Conservation (phyloP, 306 rosid species). For the Prunus dulcis region DNA sequence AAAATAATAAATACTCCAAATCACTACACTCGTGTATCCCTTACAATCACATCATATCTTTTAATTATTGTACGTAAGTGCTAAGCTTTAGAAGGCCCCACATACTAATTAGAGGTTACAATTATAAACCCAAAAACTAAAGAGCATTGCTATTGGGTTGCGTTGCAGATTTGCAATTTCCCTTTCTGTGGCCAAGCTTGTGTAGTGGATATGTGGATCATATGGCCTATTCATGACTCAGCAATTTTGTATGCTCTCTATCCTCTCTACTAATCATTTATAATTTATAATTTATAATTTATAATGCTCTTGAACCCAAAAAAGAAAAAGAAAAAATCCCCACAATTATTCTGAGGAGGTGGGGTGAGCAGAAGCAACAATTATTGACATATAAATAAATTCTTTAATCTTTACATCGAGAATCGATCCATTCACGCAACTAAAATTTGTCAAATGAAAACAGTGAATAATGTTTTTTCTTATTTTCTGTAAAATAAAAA, state of each 20-base stretch:
- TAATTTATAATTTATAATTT: no score
- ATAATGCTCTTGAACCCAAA: no score
- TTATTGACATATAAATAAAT: background rate
- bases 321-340: no score
- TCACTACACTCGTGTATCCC: rapidly evolving
- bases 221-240: background rate
- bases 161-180: background rate
- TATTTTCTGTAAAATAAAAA: no score
- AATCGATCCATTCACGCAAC: no score
- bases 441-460: background rate
- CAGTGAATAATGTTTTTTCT: no score
- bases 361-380: background rate
- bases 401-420: background rate
- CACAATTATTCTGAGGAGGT: background rate
- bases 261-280: no score
- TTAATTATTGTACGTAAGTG: background rate
- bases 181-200: background rate
- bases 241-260: background rate
- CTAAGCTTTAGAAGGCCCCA: background rate
- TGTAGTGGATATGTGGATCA: background rate
- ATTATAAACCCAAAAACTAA: background rate
- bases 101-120: background rate
- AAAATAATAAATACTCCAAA: rapidly evolving
- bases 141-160: background rate
- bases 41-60: background rate